Evolutionary conservation across 164 flowering plant species (phyloP), one percentile per base, ranked within the genome.

Genomic region (Vitis cinerea): DNA sequence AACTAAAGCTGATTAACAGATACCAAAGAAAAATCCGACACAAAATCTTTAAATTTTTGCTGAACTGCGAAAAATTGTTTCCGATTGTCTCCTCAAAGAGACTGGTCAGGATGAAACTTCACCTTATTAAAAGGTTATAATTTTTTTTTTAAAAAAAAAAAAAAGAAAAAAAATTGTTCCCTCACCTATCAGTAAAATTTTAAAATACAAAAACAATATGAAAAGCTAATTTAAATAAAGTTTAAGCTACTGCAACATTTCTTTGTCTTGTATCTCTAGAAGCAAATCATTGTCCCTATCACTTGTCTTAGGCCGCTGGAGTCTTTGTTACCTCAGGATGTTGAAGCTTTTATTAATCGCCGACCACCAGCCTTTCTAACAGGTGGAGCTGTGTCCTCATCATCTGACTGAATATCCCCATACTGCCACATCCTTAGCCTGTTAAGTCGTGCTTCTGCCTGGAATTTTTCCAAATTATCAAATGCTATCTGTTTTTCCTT

Each of bases 331-430:
- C 27, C 66, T 61, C 49, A 3, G 37, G 19, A 37, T 50, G 13
- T 15, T 56, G 8, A 61, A 59, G 15, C 51, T 48, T 57, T 48
- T 59, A 50, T 62, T 86, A 70, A 84, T 69, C 84, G 87, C 10
- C 90, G 88, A 30, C 81, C 92, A 10, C 81, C 93, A 60, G 90
- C 71, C 83, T 90, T 95, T 68, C 85, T 90, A 50, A 50, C 82
- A 4, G 93, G 89, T 37, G 87, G 90, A 48, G 65, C 88, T 0
- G 80, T 55, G 12, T 96, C 99, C 75, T 96, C 98, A 4, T 96
- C 99, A 63, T 96, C 99, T 0, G 98, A 96, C 68, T 87, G 81
- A 64, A 96, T 71, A 70, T 96, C 96, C 13, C 99, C 99, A 62
- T 93, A 93, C 75, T 87, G 85, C 99, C 99, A 96, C 80, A 93